Conservation (phyloP, 768 basidiomycete genomes). For the Macrolepiota albuminosa region DNA sequence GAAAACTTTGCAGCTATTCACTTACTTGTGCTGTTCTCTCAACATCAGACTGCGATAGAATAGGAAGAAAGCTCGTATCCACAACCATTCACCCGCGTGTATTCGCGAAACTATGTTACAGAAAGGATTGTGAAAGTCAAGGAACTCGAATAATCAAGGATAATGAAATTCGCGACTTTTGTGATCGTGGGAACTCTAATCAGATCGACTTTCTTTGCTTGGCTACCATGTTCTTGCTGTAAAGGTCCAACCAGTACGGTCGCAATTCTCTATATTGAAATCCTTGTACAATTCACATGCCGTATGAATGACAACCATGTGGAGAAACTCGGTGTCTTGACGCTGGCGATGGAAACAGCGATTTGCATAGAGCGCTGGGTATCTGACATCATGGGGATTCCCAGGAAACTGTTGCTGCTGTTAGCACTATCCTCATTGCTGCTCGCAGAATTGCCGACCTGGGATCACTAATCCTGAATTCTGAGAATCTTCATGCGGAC, state of each 20-base stretch:
- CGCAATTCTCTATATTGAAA: background rate
- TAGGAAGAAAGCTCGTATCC: constrained; percentile 45
- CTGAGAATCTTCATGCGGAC: background rate
- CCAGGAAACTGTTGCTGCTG: background rate
- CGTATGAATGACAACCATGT: background rate
- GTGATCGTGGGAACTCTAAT: constrained; percentile 4
- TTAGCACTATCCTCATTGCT: no score
- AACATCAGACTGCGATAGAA: constrained; percentile 46
- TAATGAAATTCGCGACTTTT: background rate
- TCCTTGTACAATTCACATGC: background rate
- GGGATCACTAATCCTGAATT: background rate
- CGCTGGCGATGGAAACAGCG: background rate
- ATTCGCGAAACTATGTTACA: background rate
- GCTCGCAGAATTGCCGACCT: background rate
- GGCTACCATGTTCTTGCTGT: no score
- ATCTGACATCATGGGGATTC: background rate
- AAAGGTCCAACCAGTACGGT: background rate
- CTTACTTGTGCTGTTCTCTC: constrained; percentile 55
- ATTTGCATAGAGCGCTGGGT: background rate
- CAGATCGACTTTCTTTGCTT: background rate
- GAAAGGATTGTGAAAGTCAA: background rate
- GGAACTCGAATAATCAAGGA: background rate
- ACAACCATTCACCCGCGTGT: constrained; percentile 17
- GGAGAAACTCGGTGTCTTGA: no score
- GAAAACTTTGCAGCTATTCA: constrained; percentile 9